phyloP scores from a whole-genome alignment of 2,329 filamentous ascomycete species.

The Fusarium albidum region DNA sequence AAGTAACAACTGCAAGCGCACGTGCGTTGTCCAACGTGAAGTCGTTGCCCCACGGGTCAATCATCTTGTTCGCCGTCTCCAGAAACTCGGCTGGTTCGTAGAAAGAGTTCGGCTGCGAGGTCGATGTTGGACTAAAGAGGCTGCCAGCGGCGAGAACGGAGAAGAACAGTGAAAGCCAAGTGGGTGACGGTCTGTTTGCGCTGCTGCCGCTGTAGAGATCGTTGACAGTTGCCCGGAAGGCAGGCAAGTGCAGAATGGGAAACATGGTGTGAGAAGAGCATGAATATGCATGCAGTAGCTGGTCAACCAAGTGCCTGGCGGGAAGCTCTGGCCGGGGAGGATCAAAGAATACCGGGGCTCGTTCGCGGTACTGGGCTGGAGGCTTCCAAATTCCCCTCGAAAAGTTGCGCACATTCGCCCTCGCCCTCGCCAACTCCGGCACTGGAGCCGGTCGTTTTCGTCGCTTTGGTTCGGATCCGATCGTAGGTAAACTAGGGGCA shows the following conservation, averaged over 20 bases:
- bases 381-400: constrained; percentile 83
- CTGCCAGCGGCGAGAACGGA: constrained; percentile 84
- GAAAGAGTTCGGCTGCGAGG: constrained; percentile 61
- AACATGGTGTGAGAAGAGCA: constrained; percentile 79
- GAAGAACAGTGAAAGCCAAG: constrained; percentile 84
- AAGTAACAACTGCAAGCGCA: constrained; percentile 74
- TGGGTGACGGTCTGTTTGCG: constrained; percentile 64
- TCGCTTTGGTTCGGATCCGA: constrained; percentile 71
- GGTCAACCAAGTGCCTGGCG: constrained; percentile 72
- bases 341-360: constrained; percentile 57
- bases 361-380: constrained; percentile 71
- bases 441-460: constrained; percentile 67
- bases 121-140: constrained; percentile 70
- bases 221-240: constrained; percentile 79
- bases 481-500: constrained; percentile 67
- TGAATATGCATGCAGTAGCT: constrained; percentile 79
- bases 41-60: constrained; percentile 85
- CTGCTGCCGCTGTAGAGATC: constrained; percentile 73
- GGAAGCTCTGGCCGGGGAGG: constrained; percentile 72
- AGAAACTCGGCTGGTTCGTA: constrained; percentile 70
- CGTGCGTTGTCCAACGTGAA: constrained; percentile 79
- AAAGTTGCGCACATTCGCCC: constrained; percentile 75
- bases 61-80: constrained; percentile 72
- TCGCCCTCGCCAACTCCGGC: constrained; percentile 75
- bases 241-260: constrained; percentile 89